Conservation (phyloP, 192 early-diverging fungal genomes). For the Mycoemilia scoparia region DNA sequence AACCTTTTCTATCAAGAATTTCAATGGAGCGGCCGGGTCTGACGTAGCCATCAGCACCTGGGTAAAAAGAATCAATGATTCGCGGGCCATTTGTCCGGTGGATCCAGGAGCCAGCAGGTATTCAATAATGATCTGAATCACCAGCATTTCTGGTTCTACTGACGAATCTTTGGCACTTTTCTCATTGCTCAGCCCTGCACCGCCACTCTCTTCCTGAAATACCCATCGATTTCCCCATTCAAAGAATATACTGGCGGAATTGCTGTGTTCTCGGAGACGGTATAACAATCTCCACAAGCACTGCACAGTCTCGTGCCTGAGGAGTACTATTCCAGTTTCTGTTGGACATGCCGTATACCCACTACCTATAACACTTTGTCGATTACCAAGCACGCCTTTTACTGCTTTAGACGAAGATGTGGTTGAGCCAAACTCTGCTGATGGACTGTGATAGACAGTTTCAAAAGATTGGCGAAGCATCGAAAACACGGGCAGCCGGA, state of each 20-base stretch:
- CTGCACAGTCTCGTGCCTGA: constrained; percentile 15
- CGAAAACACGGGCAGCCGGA: constrained; percentile 21
- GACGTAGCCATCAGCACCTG: constrained; percentile 18
- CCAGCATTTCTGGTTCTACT: constrained; percentile 19
- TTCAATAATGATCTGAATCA: constrained; percentile 19
- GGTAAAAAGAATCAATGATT: constrained; percentile 20
- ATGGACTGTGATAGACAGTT: constrained; percentile 15
- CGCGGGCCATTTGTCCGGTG: constrained; percentile 18
- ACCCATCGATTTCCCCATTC: constrained; percentile 12
- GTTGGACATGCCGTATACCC: constrained; percentile 10
- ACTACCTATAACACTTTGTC: constrained; percentile 7
- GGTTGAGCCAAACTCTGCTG: constrained; percentile 7
- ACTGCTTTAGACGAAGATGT: constrained; percentile 1
- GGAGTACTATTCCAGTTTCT: constrained; percentile 6
- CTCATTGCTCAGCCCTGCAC: constrained; percentile 7
- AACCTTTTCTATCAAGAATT: constrained; percentile 18
- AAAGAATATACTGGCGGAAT: constrained; percentile 20
- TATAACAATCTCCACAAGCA: constrained; percentile 16
- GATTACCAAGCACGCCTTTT: background rate
- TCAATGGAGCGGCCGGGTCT: constrained; percentile 6
- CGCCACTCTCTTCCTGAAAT: background rate
- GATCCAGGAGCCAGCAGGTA: constrained; percentile 20
- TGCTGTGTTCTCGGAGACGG: constrained; percentile 17
- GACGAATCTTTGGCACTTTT: constrained; percentile 6
- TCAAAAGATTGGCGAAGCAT: constrained; percentile 18